These are phyloP conservation scores for Platanthera guangdongensis DNA, from an alignment of 106 monocot genomes.

Conservation along the genomic window DNA sequence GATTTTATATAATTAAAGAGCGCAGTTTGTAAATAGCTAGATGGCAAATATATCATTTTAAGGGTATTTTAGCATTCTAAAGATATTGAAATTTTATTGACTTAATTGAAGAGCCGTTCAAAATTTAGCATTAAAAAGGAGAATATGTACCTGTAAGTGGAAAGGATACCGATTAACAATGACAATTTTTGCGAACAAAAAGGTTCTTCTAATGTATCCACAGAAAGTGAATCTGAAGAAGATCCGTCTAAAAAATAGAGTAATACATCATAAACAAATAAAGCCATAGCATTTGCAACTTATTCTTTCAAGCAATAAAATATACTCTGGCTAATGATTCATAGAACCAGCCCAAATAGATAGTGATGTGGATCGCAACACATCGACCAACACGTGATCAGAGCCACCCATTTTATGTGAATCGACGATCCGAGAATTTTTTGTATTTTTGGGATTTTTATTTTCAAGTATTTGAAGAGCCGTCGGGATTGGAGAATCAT, in stretches of 20 bases:
- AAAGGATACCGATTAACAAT: slow-evolving; percentile 55
- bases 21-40: no score
- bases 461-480: no score
- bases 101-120: no score
- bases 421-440: no score
- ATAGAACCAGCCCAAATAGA: background rate
- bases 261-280: background rate
- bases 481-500: no score
- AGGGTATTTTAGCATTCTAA: no score
- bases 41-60: no score
- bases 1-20: no score
- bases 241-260: slow-evolving; percentile 18
- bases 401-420: no score
- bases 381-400: no score
- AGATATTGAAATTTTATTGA: no score
- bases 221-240: slow-evolving; percentile 19
- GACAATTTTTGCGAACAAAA: slow-evolving; percentile 67
- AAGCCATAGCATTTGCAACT: background rate
- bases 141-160: slow-evolving; percentile 42
- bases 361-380: background rate
- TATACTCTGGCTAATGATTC: background rate
- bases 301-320: background rate
- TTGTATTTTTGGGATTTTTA: no score
- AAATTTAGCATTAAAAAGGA: background rate
- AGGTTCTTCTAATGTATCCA: slow-evolving; percentile 59